phyloP scores from a whole-genome alignment of 768 basidiomycete species.

The Amanita thiersii region DNA sequence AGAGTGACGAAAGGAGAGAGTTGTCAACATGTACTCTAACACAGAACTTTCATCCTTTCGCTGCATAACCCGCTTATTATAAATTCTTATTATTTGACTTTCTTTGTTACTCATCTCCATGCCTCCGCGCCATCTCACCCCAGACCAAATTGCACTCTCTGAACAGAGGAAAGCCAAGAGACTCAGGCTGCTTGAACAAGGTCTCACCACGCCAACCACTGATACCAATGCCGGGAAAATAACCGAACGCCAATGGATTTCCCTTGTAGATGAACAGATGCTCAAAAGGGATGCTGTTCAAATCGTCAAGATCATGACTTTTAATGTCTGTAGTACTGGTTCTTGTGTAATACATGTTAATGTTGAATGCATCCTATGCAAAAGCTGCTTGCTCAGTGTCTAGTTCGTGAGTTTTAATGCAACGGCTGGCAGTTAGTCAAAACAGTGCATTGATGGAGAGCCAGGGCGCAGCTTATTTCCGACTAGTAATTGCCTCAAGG shows the following conservation, averaged over 20 bases:
- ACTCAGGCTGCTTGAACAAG: slow-evolving; percentile 5
- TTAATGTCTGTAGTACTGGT: slow-evolving; percentile 65
- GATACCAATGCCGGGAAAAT: slow-evolving; percentile 19
- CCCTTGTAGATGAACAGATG: slow-evolving; percentile 15
- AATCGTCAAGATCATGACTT: slow-evolving; percentile 58
- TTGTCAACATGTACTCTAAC: too few species aligned
- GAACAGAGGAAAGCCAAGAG: slow-evolving; percentile 43
- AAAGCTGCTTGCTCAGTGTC: slow-evolving; percentile 70
- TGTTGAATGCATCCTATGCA: slow-evolving; percentile 3
- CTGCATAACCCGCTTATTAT: too few species aligned
- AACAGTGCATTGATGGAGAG: neutral
- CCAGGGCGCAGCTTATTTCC: slow-evolving; percentile 78
- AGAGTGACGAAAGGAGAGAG: slow-evolving; percentile 16
- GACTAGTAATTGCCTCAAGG: slow-evolving; percentile 78
- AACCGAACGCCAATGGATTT: slow-evolving; percentile 32
- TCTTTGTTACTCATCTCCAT: neutral
- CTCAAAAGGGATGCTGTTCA: slow-evolving; percentile 16
- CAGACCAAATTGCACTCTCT: slow-evolving; percentile 49
- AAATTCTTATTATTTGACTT: too few species aligned
- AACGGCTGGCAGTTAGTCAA: neutral
- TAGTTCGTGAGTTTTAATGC: slow-evolving; percentile 52
- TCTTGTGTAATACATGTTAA: slow-evolving; percentile 2
- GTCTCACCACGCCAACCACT: slow-evolving; percentile 7
- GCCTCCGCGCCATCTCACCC: slow-evolving; percentile 20
- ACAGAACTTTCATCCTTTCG: too few species aligned